These are phyloP conservation scores for Pulveroboletus sp. DNA, from an alignment of 768 basidiomycete species.

Conservation along the genomic window DNA sequence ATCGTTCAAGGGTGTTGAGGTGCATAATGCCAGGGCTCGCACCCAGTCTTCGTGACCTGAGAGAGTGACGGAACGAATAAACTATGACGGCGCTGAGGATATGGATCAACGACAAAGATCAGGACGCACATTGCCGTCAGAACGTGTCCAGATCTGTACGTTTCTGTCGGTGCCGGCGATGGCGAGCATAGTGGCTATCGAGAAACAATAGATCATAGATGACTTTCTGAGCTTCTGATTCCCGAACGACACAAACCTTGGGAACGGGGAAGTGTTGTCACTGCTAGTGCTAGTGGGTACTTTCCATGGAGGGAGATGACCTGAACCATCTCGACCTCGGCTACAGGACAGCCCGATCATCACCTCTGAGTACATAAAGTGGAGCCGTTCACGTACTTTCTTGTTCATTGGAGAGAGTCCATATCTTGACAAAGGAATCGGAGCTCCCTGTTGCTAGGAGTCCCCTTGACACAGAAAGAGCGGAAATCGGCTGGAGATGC, in stretches of 20 bases:
- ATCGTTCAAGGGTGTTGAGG: conserved; percentile 25
- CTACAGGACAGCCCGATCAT: conserved; percentile 21
- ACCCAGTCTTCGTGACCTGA: conserved; percentile 97
- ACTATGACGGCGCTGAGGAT: conserved; percentile 34
- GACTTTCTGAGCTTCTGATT: background rate
- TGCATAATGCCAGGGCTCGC: conserved; percentile 66
- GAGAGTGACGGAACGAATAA: conserved; percentile 53
- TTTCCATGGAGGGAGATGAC: conserved; percentile 58
- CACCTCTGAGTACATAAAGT: conserved; percentile 1
- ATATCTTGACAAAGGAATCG: conserved; percentile 74
- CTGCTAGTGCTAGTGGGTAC: conserved; percentile 69
- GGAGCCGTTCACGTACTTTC: conserved; percentile 23
- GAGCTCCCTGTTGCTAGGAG: conserved; percentile 76
- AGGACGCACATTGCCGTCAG: conserved; percentile 47
- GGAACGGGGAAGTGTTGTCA: conserved; percentile 61
- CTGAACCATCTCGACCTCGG: conserved; percentile 45
- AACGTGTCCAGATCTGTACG: conserved; percentile 73
- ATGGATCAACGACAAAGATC: conserved; percentile 3
- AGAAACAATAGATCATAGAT: background rate
- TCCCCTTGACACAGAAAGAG: conserved; percentile 48
- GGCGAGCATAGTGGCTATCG: conserved; percentile 63
- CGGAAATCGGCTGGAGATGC: conserved; percentile 67
- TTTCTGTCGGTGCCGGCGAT: conserved; percentile 76
- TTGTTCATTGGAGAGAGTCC: conserved; percentile 40
- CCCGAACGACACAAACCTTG: conserved; percentile 43